Percentiles rank a stretch among this genome's conserved stretches.
Evolutionary conservation across 2,329 filamentous ascomycete genomes (phyloP).

Genomic region (Monosporascus cannonballus): DNA sequence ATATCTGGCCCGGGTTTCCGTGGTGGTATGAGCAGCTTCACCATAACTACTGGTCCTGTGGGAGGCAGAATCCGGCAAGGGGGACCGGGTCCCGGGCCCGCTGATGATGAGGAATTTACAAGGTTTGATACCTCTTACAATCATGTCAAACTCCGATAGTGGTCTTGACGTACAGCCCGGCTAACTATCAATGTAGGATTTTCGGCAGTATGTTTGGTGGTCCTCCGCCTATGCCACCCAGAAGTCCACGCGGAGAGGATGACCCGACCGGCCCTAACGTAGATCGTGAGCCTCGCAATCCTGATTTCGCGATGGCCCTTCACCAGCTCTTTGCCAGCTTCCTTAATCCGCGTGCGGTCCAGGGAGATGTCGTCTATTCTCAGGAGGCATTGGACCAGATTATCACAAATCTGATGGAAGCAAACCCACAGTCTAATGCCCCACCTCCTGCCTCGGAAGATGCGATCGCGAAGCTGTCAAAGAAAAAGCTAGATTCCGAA

Average conservation of each 20-base stretch:
- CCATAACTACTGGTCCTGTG: constrained; percentile 37
- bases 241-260: constrained; percentile 10
- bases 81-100: constrained; percentile 12
- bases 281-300: constrained; percentile 11
- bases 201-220: constrained; percentile 40
- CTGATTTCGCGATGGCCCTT: constrained; percentile 33
- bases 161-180: background rate
- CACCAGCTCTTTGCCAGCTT: constrained; percentile 48
- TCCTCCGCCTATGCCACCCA: constrained; percentile 25
- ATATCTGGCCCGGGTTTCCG: constrained; percentile 29
- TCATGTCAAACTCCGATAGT: background rate
- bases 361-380: constrained; percentile 81
- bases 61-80: constrained; percentile 12
- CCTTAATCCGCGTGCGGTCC: constrained; percentile 45
- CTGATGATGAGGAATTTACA: constrained; percentile 37
- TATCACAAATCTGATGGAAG: constrained; percentile 82
- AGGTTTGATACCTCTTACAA: constrained; percentile 32
- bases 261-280: constrained; percentile 16
- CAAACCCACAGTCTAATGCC: constrained; percentile 68
- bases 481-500: constrained; percentile 61
- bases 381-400: constrained; percentile 88
- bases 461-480: constrained; percentile 68
- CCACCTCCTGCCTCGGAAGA: constrained; percentile 73
- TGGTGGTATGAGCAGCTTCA: constrained; percentile 41
- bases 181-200: constrained; percentile 36